Evolutionary conservation across 495 filamentous ascomycete genomes (phyloP), one percentile per base, ranked within the genome.

Genomic region (Barbatosphaeria neglecta): DNA sequence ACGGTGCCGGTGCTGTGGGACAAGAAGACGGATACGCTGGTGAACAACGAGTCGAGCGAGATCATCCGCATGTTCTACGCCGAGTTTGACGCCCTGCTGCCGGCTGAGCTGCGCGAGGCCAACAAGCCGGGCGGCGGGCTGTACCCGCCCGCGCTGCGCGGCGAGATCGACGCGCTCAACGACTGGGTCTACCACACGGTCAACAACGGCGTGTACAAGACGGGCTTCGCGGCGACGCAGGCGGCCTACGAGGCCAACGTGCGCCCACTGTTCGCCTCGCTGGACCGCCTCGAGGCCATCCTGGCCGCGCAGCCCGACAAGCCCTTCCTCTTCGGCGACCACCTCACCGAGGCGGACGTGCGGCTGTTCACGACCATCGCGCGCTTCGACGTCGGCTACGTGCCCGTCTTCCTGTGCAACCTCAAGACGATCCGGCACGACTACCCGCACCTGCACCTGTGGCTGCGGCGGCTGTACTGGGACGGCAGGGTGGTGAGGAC

Each of bases 361-460:
- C 71, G 86, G 15, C 70, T 92, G 23, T 92, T 78, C 65, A 86
- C 84, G 9, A 90, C 86, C 6, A 79, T 89, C 49, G 66, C 83
- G 25, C 81, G 86, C 31, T 90, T 90, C 63, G 86, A 90, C 50
- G 72, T 77, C 8, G 83, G 85, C 20, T 90, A 90, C 52, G 78
- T 87, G 16, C 81, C 87, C 65, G 83, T 90, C 48, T 90, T 92
- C 67, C 84, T 87, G 63, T 86, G 81, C 57, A 90, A 87, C 57
- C 62, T 90, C 18, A 73, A 80, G 24, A 83, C 84, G 58, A 87
- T 90, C 37, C 68, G 86, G 2, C 80, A 78, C 40, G 86, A 86
- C 6, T 90, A 80, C 55, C 84, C 83, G 22, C 64, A 69, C 44
- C 64, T 87, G 38, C 81, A 87, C 53, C 67, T 64, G 41, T 87